Evolutionary conservation across 2,329 filamentous ascomycete species (phyloP).

Genomic region (Coniochaeta prunicola): DNA sequence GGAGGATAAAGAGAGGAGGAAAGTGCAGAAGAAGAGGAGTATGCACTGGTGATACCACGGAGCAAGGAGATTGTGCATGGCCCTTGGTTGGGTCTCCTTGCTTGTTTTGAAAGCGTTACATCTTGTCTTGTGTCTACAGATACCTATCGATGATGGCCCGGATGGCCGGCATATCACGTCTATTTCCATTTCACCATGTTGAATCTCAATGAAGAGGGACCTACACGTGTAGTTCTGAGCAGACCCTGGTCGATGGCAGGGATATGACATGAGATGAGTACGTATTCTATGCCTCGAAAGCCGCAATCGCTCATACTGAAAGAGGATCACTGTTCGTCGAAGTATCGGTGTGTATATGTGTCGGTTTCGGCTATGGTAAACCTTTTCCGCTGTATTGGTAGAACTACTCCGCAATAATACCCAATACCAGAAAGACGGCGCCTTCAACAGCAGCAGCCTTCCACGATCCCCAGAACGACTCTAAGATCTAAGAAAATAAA

Average conservation of each 20-base stretch:
- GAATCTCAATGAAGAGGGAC: too few species aligned
- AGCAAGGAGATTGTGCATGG: neutral
- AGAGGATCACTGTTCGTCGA: neutral
- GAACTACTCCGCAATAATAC: neutral
- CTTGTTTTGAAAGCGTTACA: neutral
- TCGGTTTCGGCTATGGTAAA: neutral
- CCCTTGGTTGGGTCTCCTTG: neutral
- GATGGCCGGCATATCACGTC: neutral
- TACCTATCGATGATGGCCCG: neutral
- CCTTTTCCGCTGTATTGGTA: neutral
- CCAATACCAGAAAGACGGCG: neutral
- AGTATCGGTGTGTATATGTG: neutral
- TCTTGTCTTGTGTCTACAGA: neutral
- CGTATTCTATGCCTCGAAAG: too few species aligned
- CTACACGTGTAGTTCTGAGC: too few species aligned
- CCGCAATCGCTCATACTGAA: too few species aligned
- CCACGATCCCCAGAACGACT: neutral
- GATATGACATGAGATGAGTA: too few species aligned
- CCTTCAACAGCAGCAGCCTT: neutral
- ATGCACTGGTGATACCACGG: slow-evolving; percentile 18
- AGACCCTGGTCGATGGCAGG: too few species aligned
- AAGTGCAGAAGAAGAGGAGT: slow-evolving; percentile 26
- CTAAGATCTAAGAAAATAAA: too few species aligned
- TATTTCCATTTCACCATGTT: too few species aligned
- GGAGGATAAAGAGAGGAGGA: slow-evolving; percentile 16